Evolutionary conservation across 139 green algal genomes (phyloP), one percentile per base, ranked within the genome.

Genomic region (Ettlia oleoabundans): DNA sequence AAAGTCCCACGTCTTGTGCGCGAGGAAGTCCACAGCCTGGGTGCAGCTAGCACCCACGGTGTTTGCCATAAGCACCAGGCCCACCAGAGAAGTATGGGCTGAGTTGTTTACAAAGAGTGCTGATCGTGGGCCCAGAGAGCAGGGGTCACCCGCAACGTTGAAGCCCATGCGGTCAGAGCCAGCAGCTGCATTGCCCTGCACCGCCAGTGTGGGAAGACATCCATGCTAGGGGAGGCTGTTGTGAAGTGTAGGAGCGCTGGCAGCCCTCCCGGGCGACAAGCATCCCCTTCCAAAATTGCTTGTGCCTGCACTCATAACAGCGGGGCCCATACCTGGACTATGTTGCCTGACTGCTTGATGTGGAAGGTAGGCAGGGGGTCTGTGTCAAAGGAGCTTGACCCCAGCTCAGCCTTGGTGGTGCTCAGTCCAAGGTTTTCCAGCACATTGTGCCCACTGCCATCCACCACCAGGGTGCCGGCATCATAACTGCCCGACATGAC

Each of bases 101-200:
- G 62, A 30, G 62, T 68, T 68, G 62, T 33, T 33, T 3, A 28
- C 28, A 33, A 68, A 68, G 26, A 33, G 62, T 24, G 62, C 62
- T 22, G 26, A 24, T 18, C 26, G 26, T 3, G 26, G 62, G 62
- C 62, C 62, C 62, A 68, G 62, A 10, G 62, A 68, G 62, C 62
- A 68, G 26, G 62, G 62, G 62, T 68, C 62, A 33, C 62, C 62
- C 2, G 62, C 28, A 10, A 68, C 62, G 26, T 40, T 30, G 62
- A 68, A 68, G 62, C 62, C 62, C 9, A 68, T 30, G 26, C 30
- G 62, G 28, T 68, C 62, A 18, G 62, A 68, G 62, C 62, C 62
- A 68, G 62, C 62, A 30, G 62, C 62, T 10, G 30, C 62, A 28
- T 68, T 68, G 62, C 62, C 62, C 62, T 68, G 62, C 62, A 68